These are phyloP conservation scores for Lipomyces chichibuensis DNA, from an alignment of 805 yeast genomes.

Conservation along the genomic window DNA sequence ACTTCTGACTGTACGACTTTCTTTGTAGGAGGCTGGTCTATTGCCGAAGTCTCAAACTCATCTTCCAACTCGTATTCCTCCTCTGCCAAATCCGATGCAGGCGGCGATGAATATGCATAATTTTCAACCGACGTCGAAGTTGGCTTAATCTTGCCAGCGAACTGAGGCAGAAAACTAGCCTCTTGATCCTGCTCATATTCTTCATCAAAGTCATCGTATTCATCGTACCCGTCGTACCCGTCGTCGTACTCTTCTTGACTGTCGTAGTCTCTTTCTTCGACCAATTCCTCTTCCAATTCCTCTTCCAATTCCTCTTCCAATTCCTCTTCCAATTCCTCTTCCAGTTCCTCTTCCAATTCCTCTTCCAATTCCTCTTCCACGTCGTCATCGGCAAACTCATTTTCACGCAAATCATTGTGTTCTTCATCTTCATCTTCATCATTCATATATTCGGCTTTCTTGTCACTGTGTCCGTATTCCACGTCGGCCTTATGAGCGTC, in stretches of 20 bases:
- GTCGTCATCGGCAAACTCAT: constrained; percentile 16
- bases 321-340: too few species aligned
- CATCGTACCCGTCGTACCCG: neutral
- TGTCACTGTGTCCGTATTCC: neutral
- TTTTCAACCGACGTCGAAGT: constrained; percentile 4
- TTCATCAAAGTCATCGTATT: constrained; percentile 4
- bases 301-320: too few species aligned
- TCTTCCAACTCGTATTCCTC: constrained; percentile 24
- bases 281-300: neutral
- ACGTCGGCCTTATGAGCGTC: neutral
- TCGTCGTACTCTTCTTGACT: constrained; percentile 1
- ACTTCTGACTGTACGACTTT: neutral
- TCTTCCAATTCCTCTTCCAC: constrained; percentile 6
- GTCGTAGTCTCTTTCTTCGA: neutral
- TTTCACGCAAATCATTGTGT: constrained; percentile 3
- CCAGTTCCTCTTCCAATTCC: too few species aligned
- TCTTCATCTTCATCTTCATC: neutral
- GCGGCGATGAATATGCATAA: constrained; percentile 5
- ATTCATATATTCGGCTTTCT: neutral
- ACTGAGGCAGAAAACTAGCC: neutral
- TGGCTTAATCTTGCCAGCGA: neutral
- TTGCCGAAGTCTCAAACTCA: constrained; percentile 10
- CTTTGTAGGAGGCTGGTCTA: neutral
- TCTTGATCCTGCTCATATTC: constrained; percentile 16
- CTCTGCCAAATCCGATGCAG: constrained; percentile 9